These are phyloP conservation scores for Yamadazyma siamensis DNA, from an alignment of 1,139 yeast species.

Conservation along the genomic window DNA sequence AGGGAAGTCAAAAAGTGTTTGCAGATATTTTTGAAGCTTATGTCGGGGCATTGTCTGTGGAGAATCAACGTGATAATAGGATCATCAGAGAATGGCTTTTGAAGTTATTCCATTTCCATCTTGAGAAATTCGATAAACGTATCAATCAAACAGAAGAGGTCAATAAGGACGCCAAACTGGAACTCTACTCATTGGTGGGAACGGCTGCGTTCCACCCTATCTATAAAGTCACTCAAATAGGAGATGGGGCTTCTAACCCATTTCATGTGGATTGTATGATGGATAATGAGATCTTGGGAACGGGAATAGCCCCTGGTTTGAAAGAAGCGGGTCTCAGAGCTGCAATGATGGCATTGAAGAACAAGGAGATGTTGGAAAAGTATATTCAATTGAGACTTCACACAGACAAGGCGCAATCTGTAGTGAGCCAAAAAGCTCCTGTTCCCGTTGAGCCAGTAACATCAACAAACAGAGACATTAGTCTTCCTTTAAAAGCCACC, in stretches of 20 bases:
- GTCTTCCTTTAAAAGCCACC: slow-evolving; percentile 27
- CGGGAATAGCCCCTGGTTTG: slow-evolving; percentile 56
- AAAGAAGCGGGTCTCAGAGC: slow-evolving; percentile 72
- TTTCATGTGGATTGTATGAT: slow-evolving; percentile 68
- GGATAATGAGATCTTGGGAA: slow-evolving; percentile 53
- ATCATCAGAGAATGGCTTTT: slow-evolving; percentile 61
- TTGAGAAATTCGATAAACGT: slow-evolving; percentile 25
- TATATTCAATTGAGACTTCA: slow-evolving; percentile 57
- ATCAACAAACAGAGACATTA: too few species aligned
- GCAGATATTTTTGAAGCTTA: slow-evolving; percentile 91
- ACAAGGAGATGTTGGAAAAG: slow-evolving; percentile 59
- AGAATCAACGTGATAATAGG: slow-evolving; percentile 43
- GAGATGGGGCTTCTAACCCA: slow-evolving; percentile 49
- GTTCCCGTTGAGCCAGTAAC: not conserved
- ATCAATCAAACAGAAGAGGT: slow-evolving; percentile 30
- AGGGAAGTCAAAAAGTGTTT: slow-evolving; percentile 50
- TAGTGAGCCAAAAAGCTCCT: slow-evolving; percentile 16
- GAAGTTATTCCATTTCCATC: slow-evolving; percentile 39
- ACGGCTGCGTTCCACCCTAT: slow-evolving; percentile 64
- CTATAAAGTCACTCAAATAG: slow-evolving; percentile 53
- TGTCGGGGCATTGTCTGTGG: slow-evolving; percentile 76
- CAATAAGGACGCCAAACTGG: slow-evolving; percentile 67
- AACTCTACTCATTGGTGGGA: slow-evolving; percentile 77
- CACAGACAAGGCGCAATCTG: slow-evolving; percentile 48
- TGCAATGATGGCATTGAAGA: slow-evolving; percentile 66